phyloP scores from a whole-genome alignment of 176 grass and related monocot genomes.

The Poa pratensis region DNA sequence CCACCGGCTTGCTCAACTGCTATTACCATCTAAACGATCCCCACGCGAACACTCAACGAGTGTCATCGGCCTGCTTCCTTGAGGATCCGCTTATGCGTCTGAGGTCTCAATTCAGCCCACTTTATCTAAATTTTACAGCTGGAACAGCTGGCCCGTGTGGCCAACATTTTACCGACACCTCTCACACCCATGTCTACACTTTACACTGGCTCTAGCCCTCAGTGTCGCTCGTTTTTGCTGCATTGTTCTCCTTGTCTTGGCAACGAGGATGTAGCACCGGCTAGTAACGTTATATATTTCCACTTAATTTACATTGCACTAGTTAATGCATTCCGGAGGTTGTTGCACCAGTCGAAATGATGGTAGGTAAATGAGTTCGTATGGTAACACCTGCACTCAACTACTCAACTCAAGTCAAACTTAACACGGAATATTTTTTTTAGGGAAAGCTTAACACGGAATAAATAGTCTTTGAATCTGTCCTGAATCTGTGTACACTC shows the following conservation, averaged over 20 bases:
- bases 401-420: background rate
- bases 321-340: background rate
- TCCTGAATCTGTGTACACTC: too few species aligned
- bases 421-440: too few species aligned
- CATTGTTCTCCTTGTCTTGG: background rate
- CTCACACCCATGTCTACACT: background rate
- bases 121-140: background rate
- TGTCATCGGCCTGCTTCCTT: background rate
- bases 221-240: background rate
- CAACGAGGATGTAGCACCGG: background rate
- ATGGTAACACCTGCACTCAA: background rate
- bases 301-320: background rate
- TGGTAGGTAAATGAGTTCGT: background rate
- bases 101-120: background rate
- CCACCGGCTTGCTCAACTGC: background rate
- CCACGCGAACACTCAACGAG: background rate
- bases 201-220: background rate
- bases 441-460: too few species aligned
- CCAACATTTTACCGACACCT: conserved; percentile 2
- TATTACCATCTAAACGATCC: background rate
- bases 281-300: background rate
- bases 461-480: too few species aligned
- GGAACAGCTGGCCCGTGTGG: background rate
- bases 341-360: background rate
- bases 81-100: background rate